Conservation (phyloP, 768 basidiomycete genomes). For the Agaricus bisporus region DNA sequence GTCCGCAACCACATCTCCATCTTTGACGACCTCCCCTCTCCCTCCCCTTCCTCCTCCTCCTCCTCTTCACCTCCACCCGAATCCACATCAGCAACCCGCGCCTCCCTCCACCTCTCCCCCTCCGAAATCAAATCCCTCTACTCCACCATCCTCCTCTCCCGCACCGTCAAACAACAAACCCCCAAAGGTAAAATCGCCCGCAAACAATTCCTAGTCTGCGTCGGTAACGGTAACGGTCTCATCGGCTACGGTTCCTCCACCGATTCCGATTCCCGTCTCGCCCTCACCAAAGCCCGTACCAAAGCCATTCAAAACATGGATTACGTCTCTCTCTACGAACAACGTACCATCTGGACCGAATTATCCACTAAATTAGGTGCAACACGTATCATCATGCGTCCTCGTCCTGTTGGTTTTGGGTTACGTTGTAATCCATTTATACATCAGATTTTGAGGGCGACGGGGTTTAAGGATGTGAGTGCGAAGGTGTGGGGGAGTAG, state of each 20-base stretch:
- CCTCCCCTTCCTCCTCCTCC: conserved; percentile 11
- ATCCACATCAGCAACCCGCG: conserved; percentile 3
- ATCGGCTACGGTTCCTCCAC: conserved; percentile 83
- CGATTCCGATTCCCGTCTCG: conserved; percentile 48
- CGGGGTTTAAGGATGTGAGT: conserved; percentile 91
- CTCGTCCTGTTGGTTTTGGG: conserved; percentile 86
- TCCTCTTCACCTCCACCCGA: conserved; percentile 13
- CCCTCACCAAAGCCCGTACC: conserved; percentile 50
- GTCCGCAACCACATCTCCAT: conserved; percentile 70
- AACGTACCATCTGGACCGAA: conserved; percentile 92
- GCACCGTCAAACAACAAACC: conserved; percentile 81
- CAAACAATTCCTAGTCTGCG: conserved; percentile 56
- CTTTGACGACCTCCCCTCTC: conserved; percentile 29
- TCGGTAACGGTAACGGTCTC: conserved; percentile 79
- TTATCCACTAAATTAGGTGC: conserved; percentile 81
- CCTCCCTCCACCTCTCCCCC: conserved; percentile 17
- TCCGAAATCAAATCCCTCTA: conserved; percentile 26
- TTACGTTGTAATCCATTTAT: conserved; percentile 83
- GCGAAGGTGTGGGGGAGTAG: conserved; percentile 94
- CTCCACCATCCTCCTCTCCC: conserved; percentile 37
- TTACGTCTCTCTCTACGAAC: conserved; percentile 89
- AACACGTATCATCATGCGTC: conserved; percentile 75
- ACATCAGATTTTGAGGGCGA: conserved; percentile 86
- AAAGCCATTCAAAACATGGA: conserved; percentile 84
- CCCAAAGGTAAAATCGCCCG: conserved; percentile 86